phyloP scores from a whole-genome alignment of 129 eudicot genomes.

The Saposhnikovia divaricata region DNA sequence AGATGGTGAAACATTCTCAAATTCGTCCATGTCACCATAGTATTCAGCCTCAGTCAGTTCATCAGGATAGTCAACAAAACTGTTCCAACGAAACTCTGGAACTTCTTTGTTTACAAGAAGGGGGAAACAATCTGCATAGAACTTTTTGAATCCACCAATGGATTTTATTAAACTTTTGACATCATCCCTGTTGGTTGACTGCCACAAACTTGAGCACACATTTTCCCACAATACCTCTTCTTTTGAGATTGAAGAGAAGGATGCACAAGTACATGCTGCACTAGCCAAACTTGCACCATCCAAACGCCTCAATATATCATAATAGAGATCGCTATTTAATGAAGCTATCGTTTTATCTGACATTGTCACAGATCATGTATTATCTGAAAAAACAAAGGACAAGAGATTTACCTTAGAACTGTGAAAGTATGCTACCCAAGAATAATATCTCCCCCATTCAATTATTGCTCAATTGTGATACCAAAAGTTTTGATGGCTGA shows the following conservation, averaged over 20 bases:
- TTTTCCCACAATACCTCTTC: slow-evolving; percentile 93
- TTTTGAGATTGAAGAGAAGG: slow-evolving; percentile 65
- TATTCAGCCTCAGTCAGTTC: slow-evolving; percentile 88
- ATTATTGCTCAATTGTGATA: neutral
- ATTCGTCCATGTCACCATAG: slow-evolving; percentile 73
- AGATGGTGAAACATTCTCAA: slow-evolving; percentile 51
- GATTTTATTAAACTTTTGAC: slow-evolving; percentile 46
- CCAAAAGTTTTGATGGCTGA: neutral
- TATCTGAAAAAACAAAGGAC: slow-evolving; percentile 33
- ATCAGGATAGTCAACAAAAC: slow-evolving; percentile 55
- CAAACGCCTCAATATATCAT: slow-evolving; percentile 78
- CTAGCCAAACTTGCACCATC: slow-evolving; percentile 90
- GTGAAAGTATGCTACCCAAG: neutral
- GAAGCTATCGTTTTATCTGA: slow-evolving; percentile 51
- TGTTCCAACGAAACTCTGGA: slow-evolving; percentile 44
- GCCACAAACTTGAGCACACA: slow-evolving; percentile 80
- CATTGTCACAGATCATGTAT: slow-evolving; percentile 27
- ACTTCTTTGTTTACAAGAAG: slow-evolving; percentile 81
- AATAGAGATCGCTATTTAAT: slow-evolving; percentile 67
- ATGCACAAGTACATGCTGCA: slow-evolving; percentile 85
- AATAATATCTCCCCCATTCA: neutral
- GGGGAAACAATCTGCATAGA: slow-evolving; percentile 91
- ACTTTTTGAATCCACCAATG: slow-evolving; percentile 80
- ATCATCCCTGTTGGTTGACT: slow-evolving; percentile 72
- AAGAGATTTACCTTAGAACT: neutral